phyloP scores from a whole-genome alignment of 2,329 filamentous ascomycete genomes.

The Curvularia sp. region DNA sequence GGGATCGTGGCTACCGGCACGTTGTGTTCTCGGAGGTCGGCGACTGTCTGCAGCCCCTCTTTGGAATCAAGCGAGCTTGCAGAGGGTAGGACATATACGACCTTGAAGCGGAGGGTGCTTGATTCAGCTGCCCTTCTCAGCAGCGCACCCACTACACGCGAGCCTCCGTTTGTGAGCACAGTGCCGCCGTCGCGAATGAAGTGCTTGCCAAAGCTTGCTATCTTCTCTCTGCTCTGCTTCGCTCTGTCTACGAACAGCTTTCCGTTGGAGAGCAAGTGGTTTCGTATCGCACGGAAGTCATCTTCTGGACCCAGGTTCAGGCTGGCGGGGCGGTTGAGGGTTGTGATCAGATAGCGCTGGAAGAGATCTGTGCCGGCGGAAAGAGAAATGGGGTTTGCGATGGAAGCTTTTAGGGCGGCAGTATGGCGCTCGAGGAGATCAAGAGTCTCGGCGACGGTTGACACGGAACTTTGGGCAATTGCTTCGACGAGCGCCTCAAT shows the following conservation, averaged over 20 bases:
- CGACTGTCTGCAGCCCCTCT: conserved; percentile 76
- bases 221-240: conserved; percentile 82
- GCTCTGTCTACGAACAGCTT: conserved; percentile 86
- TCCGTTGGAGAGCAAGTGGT: conserved; percentile 85
- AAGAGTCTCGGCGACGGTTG: conserved; percentile 93
- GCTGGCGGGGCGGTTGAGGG: conserved; percentile 61
- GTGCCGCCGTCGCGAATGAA: conserved; percentile 81
- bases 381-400: conserved; percentile 88
- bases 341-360: conserved; percentile 88
- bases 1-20: conserved; percentile 85
- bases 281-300: conserved; percentile 83
- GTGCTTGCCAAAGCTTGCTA: conserved; percentile 78
- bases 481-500: conserved; percentile 91
- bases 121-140: conserved; percentile 76
- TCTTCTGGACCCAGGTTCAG: conserved; percentile 57
- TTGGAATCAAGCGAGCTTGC: conserved; percentile 45
- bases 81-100: conserved; percentile 70
- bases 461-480: conserved; percentile 78
- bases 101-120: conserved; percentile 73
- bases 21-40: conserved; percentile 72
- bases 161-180: conserved; percentile 91
- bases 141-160: conserved; percentile 80
- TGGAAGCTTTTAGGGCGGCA: conserved; percentile 75
- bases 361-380: conserved; percentile 95
- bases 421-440: conserved; percentile 82